Conservation (phyloP, 805 yeast species). For the Yarrowia keelungensis region DNA sequence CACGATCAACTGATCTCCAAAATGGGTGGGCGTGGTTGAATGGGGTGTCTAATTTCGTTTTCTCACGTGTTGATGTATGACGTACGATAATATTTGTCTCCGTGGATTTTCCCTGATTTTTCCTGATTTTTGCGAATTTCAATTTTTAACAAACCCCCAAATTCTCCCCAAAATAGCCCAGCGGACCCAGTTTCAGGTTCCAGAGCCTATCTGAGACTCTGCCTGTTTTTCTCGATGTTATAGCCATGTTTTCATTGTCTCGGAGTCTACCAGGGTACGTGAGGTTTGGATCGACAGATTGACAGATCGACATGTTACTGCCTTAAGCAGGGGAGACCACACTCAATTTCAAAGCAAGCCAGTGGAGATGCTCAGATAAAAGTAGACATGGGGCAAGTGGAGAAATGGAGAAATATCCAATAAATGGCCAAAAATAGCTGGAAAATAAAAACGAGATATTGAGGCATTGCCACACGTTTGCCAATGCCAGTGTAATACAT, state of each 20-base stretch:
- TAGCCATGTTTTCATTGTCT: background rate
- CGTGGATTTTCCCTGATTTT: background rate
- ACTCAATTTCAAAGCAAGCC: slow-evolving; percentile 1
- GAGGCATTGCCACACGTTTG: no score
- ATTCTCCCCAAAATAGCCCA: background rate
- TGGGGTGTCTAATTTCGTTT: no score
- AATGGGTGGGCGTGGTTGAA: background rate
- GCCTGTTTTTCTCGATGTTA: no score
- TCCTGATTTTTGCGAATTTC: background rate
- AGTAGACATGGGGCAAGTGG: no score
- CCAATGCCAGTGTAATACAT: no score
- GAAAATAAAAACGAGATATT: no score
- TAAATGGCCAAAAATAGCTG: no score
- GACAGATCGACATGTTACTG: background rate
- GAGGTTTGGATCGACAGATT: background rate
- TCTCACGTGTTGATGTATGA: no score
- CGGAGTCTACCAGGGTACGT: background rate
- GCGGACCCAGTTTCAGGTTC: background rate
- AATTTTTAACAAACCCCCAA: background rate
- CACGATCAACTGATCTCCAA: slow-evolving; percentile 7
- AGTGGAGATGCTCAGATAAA: no score
- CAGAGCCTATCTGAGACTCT: background rate
- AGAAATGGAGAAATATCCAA: no score
- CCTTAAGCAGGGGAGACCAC: slow-evolving; percentile 18
- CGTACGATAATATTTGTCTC: background rate